Evolutionary conservation across 2,329 filamentous ascomycete species (phyloP).

Genomic region (Stemphylium lycopersici): DNA sequence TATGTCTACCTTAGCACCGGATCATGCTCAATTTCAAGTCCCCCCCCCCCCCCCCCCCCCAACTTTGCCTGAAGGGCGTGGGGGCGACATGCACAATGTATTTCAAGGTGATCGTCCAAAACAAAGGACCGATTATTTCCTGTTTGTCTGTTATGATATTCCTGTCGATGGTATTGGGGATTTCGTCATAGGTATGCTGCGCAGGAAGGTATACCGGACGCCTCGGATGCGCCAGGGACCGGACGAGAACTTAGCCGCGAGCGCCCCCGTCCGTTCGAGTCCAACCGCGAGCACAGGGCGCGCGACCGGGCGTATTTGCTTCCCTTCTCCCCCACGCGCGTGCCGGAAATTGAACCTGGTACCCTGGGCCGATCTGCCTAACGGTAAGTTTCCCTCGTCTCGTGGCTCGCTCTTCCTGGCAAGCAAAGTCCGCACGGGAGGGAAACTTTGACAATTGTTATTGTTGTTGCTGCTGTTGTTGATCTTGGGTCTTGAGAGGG

Average conservation of each 20-base stretch:
- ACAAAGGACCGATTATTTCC: slow-evolving; percentile 7
- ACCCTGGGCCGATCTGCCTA: slow-evolving; percentile 17
- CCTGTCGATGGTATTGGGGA: slow-evolving; percentile 3
- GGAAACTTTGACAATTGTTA: not conserved
- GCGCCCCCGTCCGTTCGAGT: not conserved
- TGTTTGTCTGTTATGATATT: not conserved
- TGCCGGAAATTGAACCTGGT: slow-evolving; percentile 12
- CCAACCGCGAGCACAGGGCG: slow-evolving; percentile 1
- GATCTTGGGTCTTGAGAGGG: not conserved
- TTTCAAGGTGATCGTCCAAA: not conserved
- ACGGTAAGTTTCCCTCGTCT: slow-evolving; percentile 8
- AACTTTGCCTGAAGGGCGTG: slow-evolving; percentile 6
- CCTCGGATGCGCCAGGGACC: slow-evolving; percentile 2
- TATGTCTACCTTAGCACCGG: slow-evolving; percentile 3
- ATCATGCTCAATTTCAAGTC: not conserved
- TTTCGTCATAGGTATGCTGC: slow-evolving; percentile 5
- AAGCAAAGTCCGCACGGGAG: not conserved
- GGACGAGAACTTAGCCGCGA: slow-evolving; percentile 6
- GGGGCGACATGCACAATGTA: not conserved
- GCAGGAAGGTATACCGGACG: slow-evolving; percentile 12
- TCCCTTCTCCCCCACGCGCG: slow-evolving; percentile 2
- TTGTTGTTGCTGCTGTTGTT: slow-evolving; percentile 1
- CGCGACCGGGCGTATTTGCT: not conserved
- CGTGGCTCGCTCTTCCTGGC: not conserved
- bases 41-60: slow-evolving; percentile 3